Base-by-base conservation (phyloP, 371 early-diverging fungal genomes). In the Nematocida sp. region DNA sequence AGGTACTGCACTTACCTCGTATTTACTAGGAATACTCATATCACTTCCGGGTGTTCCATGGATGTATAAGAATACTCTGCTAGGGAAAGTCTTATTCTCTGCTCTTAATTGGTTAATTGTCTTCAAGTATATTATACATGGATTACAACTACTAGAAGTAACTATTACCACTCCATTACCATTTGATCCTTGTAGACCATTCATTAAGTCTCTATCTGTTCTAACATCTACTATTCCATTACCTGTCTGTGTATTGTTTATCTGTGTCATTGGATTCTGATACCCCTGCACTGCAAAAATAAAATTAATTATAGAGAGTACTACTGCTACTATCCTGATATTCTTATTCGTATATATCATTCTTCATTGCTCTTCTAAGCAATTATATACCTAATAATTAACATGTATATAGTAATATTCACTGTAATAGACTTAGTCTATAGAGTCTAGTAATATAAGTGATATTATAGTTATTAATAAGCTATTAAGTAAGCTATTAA, bases 121-220 rank as follows among this genome's bases (percentile, higher is more conserved):
- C n/a, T 46, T 7, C 41, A 38, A 38, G 43, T 46, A 46, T 29
- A n/a, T 47, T n/a, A 46, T 46, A 31, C 62, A 62, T 29, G 62
- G 62, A 3, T 3, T 9, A 38, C 62, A 62, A 11, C 13, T 47
- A 15, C n/a, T 7, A 7, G 31, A 40, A 31, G 25, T 47, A 46
- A 48, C 11, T 21, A 51, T 21, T 7, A 51, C 51, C 7, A 17
- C 41, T 40, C 41, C 17, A 40, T 40, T 40, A 9, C 41, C 41
- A 9, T 5, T 5, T 40, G 17, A 17, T 40, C 41, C 17, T 40
- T 40, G 5, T 9, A 40, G 41, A 9, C 9, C 41, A 9, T 40
- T 17, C 5, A 40, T 17, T 40, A 40, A 40, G 5, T 40, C 41
- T 40, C 41, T 17, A 40, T 40, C 5, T 40, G 9, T 17, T 40